Base-by-base conservation (phyloP, 164 flowering plant genomes). In the Taxillus chinensis region DNA sequence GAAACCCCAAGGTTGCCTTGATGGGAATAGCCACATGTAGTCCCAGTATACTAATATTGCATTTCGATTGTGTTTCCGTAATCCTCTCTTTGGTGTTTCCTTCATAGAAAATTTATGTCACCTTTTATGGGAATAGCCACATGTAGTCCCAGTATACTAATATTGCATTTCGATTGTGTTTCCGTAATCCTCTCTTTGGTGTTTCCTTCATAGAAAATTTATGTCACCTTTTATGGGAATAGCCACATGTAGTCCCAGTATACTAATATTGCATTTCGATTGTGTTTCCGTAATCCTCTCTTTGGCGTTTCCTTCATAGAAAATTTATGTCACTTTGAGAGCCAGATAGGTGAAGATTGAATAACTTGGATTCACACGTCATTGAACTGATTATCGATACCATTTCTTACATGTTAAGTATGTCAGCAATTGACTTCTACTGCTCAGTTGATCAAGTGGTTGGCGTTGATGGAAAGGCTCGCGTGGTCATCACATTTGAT, bases 401-500 rank as follows among this genome's bases (percentile, higher is more conserved):
- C 5, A 52, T 55, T 6, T 2, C 41, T 57, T 1, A 40, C 37
- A 8, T 67, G 61, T 45, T 46, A 48, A 92, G 98, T 27, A 90
- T 90, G 98, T 93, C 98, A 61, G 95, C 95, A 7, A 89, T 93
- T 75, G 98, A 93, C 79, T 93, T 93, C 81, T 90, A 76, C 75
- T 93, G 98, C 80, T 90, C 97, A 2, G 96, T 93, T 62, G 95
- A 93, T 77, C 88, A 90, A 78, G 79, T 85, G 48, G 78, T 86
- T 74, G 95, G 90, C 16, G 78, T 74, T 46, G 96, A 93, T 73
- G 98, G 97, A 41, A 90, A 86, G 75, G 92, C 86, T 62, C 89
- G 97, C 50, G 98, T 87, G 17, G 92, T 88, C 41, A 52, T 93
- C 61, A 90, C 96, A 4, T 81, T 90, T 63, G 96, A 93, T 68